Evolutionary conservation across 331 rosid species (phyloP), one percentile per base, ranked within the genome.

Genomic region (Arachis monticola): DNA sequence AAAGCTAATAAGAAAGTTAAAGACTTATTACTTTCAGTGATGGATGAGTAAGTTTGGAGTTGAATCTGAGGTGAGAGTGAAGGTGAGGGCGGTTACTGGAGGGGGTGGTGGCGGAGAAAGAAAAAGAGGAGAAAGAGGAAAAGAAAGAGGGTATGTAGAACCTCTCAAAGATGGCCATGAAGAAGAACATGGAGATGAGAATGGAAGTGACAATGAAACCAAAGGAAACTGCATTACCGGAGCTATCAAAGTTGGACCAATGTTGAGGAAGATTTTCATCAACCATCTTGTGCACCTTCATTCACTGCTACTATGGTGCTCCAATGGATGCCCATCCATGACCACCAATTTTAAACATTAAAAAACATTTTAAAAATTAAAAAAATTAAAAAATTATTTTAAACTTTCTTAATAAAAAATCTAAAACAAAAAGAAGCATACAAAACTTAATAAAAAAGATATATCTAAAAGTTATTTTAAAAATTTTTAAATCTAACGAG

Each of bases 171-270:
- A 94, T 87, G 51, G 97, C 99, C 97, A 94, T 92, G 66, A 90
- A 80, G 13, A 94, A 77, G 91, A 94, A 94, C 99, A 94, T 90
- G 31, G 96, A 92, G 66, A 94, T 91, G 10, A 94, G 92, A 77
- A 94, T 87, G 69, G 97, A 97, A 30, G 97, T 94, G 65, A 97
- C 99, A 2, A 94, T 96, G 55, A 94, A 94, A 6, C 99, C 99
- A 84, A 94, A 92, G 4, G 99, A 94, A 14, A 94, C 92, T 0
- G 99, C 97, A 80, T 92, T 91, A 13, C 87, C 97, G 0, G 99
- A 88, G 76, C 84, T 87, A 30, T 90, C 92, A 38, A 94, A 92
- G 56, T 82, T 84, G 69, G 82, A 83, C 80, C 85, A 77, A 22
- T 81, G 80, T 38, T 73, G 75, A 10, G 40, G 4, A 35, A 12